Evolutionary conservation across 371 early-diverging fungal genomes (phyloP), one percentile per base, ranked within the genome.

Genomic region (Chytridium lagenaria): DNA sequence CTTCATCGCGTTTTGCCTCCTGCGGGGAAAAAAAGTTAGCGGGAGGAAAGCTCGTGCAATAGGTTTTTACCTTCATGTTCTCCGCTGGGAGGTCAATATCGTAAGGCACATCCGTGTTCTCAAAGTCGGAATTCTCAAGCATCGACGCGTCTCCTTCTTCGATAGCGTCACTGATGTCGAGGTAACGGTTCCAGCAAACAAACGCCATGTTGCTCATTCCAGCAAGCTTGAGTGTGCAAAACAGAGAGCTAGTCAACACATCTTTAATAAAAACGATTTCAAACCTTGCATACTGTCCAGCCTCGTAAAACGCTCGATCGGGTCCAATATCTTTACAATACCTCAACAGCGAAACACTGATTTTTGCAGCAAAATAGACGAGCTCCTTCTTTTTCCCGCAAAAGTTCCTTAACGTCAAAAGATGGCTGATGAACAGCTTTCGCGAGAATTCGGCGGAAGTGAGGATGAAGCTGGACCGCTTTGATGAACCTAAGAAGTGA

Each of bases 131-230:
- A 64, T 84, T 84, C 55, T 81, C 85, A 1, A 82, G 64, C 61
- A 81, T n/a, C 19, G 82, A 76, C 0, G 78, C 70, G 59, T 80
- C 83, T 1, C 83, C 84, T 55, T 86, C 87, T 55, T 88, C 88
- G 28, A 88, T 87, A 0, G 86, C 88, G 26, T 88, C 88, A 49
- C 74, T 70, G 26, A 88, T 67, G 61, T 88, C 88, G 5, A 88
- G 70, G 73, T 72, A 88, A 33, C 88, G 80, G 71, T 88, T 88
- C 84, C 84, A 87, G 71, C 84, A 85, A 0, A 86, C 85, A 71
- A 88, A 88, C 10, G 88, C 88, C 85, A 88, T 85, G 59, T 78
- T 84, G 37, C 65, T 81, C 79, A 85, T 84, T 1, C 87, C 87
- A 22, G 85, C 82, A 28, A 71, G 70, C 85, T 85, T 39, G 7